Conservation (phyloP, 441 rosid genomes). For the Pelargonium myrrhifolium region DNA sequence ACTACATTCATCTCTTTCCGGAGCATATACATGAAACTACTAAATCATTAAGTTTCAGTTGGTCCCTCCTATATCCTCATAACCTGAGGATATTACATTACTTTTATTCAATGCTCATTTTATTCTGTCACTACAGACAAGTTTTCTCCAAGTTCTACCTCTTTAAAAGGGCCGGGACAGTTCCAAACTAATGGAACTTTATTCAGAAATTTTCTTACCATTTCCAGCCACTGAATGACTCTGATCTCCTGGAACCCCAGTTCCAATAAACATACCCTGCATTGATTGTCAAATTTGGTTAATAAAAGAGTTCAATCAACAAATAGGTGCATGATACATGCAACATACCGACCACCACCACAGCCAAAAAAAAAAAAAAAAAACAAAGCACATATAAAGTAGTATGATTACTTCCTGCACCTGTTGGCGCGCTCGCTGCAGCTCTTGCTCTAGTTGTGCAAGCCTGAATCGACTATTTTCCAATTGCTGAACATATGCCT, state of each 20-base stretch:
- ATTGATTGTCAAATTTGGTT: background rate
- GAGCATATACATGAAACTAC: too few species aligned
- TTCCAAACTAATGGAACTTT: background rate
- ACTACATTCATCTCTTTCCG: too few species aligned
- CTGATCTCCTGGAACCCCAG: slow-evolving; percentile 43
- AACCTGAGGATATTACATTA: too few species aligned
- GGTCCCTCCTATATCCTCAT: too few species aligned
- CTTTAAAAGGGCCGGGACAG: background rate
- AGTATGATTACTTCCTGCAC: slow-evolving; percentile 18
- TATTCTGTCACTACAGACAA: too few species aligned
- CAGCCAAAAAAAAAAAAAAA: background rate
- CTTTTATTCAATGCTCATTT: too few species aligned
- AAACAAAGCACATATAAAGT: background rate
- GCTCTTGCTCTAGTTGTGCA: slow-evolving; percentile 75
- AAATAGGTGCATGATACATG: background rate
- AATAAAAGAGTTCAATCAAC: background rate
- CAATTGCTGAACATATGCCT: slow-evolving; percentile 95
- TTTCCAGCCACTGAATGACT: slow-evolving; percentile 39
- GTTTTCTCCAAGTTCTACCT: too few species aligned
- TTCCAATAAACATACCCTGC: slow-evolving; percentile 48
- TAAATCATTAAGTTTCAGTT: too few species aligned
- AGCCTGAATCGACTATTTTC: slow-evolving; percentile 67
- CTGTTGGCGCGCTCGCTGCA: slow-evolving; percentile 74
- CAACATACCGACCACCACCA: background rate
- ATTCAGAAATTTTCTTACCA: slow-evolving; percentile 33